Conservation (phyloP, 495 filamentous ascomycete species). For the Tuber borchii region DNA sequence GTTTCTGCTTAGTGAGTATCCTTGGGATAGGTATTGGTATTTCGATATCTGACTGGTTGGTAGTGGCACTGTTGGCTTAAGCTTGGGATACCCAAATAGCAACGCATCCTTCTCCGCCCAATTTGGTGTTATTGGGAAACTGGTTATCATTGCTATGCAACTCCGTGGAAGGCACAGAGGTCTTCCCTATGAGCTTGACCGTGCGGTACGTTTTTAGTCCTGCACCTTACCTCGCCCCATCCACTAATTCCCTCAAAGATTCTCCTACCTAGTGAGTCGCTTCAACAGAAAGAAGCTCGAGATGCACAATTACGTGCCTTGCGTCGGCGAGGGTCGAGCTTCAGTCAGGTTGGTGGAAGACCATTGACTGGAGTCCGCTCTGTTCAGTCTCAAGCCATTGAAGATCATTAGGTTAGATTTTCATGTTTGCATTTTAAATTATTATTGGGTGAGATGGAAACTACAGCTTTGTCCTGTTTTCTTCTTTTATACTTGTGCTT, state of each 20-base stretch:
- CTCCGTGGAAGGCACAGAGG: conserved; percentile 88
- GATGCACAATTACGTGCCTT: conserved; percentile 50
- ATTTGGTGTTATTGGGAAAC: conserved; percentile 73
- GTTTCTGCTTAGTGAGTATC: conserved; percentile 46
- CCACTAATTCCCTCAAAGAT: conserved; percentile 12
- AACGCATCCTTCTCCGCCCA: conserved; percentile 74
- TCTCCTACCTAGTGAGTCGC: conserved; percentile 50
- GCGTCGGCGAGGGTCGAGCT: conserved; percentile 22
- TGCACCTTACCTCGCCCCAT: not conserved
- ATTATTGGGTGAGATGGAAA: not conserved
- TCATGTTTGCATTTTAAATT: not conserved
- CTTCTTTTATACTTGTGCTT: not conserved
- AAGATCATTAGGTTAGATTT: conserved; percentile 18
- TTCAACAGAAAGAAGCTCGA: conserved; percentile 62
- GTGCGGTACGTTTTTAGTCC: conserved; percentile 48
- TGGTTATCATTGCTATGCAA: conserved; percentile 90
- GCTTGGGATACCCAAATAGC: conserved; percentile 66
- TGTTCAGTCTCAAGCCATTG: conserved; percentile 21
- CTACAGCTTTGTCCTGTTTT: not conserved
- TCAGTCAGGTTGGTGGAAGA: conserved; percentile 30
- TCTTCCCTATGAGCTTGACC: conserved; percentile 82
- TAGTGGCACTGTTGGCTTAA: conserved; percentile 90
- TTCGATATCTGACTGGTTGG: not conserved
- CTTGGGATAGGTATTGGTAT: not conserved
- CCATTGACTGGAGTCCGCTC: conserved; percentile 23